Percentiles rank a stretch among this genome's conserved stretches.
phyloP scores from a whole-genome alignment of 768 basidiomycete genomes.

The Naganishia friedmannii region DNA sequence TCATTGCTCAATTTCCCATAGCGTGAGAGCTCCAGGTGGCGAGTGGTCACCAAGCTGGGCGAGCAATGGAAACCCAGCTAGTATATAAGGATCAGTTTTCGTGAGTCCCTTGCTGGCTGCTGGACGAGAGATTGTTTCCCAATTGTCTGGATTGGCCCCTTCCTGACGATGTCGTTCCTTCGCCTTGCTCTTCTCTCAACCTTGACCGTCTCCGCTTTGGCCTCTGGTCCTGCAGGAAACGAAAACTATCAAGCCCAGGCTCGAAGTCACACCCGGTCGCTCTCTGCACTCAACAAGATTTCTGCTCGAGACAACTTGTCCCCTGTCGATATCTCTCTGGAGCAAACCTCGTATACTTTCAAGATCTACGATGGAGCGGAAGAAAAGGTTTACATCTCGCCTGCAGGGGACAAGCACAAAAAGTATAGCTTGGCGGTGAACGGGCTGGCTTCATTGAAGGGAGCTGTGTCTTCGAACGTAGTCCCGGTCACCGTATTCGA shows the following conservation, averaged over 20 bases:
- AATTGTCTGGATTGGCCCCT: background rate
- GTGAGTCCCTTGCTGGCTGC: background rate
- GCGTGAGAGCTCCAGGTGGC: too few relatives aligned
- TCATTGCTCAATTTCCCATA: background rate
- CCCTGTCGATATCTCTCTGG: constrained; percentile 15
- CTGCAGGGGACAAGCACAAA: constrained; percentile 32
- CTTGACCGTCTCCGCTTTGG: constrained; percentile 14
- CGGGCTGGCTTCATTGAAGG: constrained; percentile 14
- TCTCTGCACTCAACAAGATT: constrained; percentile 1
- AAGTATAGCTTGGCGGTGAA: constrained; percentile 25
- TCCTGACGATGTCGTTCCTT: constrained; percentile 9
- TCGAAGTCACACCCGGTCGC: background rate
- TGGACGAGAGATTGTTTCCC: too few relatives aligned
- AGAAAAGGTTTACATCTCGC: constrained; percentile 35
- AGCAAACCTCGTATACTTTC: constrained; percentile 33
- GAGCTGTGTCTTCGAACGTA: background rate
- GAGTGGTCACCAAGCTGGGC: background rate
- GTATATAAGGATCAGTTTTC: background rate
- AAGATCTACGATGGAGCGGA: constrained; percentile 22
- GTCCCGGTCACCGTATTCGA: constrained; percentile 38
- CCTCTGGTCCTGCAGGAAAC: constrained; percentile 22
- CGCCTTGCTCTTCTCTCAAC: constrained; percentile 19
- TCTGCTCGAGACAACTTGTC: constrained; percentile 8
- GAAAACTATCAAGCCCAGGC: constrained; percentile 14
- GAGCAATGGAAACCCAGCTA: background rate